Percentiles rank a stretch among this genome's conserved stretches.
phyloP scores from a whole-genome alignment of 192 early-diverging fungal genomes.

The Coemansia sp. region DNA sequence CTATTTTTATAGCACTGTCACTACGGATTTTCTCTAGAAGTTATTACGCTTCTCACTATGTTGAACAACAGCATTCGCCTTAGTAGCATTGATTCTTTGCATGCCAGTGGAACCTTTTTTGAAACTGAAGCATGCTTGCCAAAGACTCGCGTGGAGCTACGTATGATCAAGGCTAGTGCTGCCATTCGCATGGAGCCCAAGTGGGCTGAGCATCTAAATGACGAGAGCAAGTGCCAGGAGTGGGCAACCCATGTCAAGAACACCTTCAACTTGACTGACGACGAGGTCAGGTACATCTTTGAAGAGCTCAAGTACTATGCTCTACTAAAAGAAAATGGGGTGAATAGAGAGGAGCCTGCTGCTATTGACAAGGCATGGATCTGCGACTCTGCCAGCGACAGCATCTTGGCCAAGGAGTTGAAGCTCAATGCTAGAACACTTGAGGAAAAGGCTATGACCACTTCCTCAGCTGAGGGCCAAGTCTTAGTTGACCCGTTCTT shows the following conservation, averaged over 20 bases:
- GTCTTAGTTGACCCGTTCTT: neutral
- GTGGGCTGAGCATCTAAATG: neutral
- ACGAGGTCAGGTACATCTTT: neutral
- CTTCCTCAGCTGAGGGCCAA: neutral
- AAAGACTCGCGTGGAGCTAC: neutral
- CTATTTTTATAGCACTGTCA: too few relatives aligned
- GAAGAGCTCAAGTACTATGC: constrained; percentile 5
- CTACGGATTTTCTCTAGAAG: constrained; percentile 30
- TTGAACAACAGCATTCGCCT: too few relatives aligned
- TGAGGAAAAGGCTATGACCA: neutral
- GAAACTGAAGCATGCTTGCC: neutral
- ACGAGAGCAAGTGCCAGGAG: neutral
- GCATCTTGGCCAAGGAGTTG: neutral
- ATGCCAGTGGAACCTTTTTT: too few relatives aligned
- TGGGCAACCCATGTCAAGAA: neutral
- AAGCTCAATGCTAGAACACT: neutral
- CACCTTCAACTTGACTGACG: neutral
- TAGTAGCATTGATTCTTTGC: too few relatives aligned
- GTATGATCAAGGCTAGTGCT: neutral
- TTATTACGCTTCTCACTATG: too few relatives aligned
- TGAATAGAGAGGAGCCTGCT: neutral
- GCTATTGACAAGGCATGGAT: constrained; percentile 2
- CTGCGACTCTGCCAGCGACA: neutral
- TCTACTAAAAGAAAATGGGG: neutral
- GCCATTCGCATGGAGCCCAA: neutral